These are phyloP conservation scores for Tricholoma bakamatsutake DNA, from an alignment of 768 basidiomycete species.

Conservation along the genomic window DNA sequence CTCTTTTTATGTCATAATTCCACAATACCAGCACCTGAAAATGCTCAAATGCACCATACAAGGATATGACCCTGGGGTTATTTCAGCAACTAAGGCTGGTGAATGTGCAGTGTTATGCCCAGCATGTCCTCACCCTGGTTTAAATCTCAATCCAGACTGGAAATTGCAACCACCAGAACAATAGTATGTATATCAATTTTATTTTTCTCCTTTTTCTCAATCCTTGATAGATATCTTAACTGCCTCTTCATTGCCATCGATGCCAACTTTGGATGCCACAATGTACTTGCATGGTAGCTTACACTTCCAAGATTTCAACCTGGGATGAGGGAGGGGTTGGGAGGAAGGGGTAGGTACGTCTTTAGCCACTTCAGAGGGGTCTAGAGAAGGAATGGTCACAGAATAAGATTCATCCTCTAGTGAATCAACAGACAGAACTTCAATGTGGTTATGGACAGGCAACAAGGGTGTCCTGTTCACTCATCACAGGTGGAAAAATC, in stretches of 20 bases:
- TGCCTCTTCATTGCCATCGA: constrained; percentile 10
- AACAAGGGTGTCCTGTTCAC: no score
- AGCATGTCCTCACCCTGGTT: constrained; percentile 27
- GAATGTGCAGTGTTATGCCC: constrained; percentile 25
- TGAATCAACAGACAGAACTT: no score
- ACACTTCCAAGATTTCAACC: no score
- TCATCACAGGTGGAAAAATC: no score
- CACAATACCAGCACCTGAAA: constrained; percentile 19
- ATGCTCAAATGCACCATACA: constrained; percentile 21
- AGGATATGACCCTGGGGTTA: constrained; percentile 18
- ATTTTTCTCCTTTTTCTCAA: not conserved
- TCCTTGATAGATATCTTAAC: constrained; percentile 6
- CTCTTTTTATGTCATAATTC: constrained; percentile 14
- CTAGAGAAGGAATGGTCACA: no score
- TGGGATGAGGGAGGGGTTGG: no score
- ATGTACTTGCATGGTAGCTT: no score
- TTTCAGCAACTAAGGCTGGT: constrained; percentile 15
- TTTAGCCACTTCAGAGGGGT: no score
- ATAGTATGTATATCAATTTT: constrained; percentile 9
- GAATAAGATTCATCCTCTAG: no score
- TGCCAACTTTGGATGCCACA: no score
- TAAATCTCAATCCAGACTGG: constrained; percentile 24
- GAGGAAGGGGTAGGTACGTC: no score
- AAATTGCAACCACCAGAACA: constrained; percentile 7
- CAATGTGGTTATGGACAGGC: no score